These are phyloP conservation scores for Hypomontagnella monticulosa DNA, from an alignment of 495 filamentous ascomycete genomes.

Conservation along the genomic window DNA sequence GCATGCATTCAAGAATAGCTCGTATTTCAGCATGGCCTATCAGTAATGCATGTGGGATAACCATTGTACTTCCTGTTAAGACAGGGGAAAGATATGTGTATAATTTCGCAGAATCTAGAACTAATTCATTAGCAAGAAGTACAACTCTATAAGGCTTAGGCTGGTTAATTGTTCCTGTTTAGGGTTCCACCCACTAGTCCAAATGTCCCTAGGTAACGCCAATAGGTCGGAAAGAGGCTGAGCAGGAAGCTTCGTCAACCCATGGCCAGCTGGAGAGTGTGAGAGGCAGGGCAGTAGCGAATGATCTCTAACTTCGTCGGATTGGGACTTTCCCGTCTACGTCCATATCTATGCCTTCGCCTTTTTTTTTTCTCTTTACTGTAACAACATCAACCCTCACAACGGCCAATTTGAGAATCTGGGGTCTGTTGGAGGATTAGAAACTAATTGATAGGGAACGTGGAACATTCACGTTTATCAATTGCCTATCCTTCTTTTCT, in stretches of 20 bases:
- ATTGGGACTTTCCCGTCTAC: slow-evolving; percentile 18
- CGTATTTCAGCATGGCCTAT: slow-evolving; percentile 5
- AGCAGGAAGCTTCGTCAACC: slow-evolving; percentile 22
- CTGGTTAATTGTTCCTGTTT: slow-evolving; percentile 16
- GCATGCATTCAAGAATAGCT: background rate
- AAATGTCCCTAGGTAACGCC: too few species aligned
- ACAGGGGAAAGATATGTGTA: background rate
- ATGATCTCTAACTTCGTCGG: slow-evolving; percentile 14
- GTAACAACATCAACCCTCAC: slow-evolving; percentile 7
- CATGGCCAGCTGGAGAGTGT: slow-evolving; percentile 9
- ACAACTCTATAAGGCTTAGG: slow-evolving; percentile 36
- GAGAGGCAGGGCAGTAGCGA: slow-evolving; percentile 29
- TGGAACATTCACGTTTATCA: slow-evolving; percentile 32
- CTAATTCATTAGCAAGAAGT: slow-evolving; percentile 20
- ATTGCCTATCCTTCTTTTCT: slow-evolving; percentile 31
- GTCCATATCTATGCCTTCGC: background rate
- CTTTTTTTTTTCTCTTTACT: slow-evolving; percentile 7
- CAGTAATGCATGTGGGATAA: slow-evolving; percentile 1
- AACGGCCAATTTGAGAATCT: slow-evolving; percentile 1
- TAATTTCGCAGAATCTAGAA: background rate
- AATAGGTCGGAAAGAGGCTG: slow-evolving; percentile 32
- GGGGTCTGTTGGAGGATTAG: slow-evolving; percentile 2
- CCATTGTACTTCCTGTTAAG: slow-evolving; percentile 26
- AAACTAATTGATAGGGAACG: slow-evolving; percentile 14
- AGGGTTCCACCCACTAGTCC: slow-evolving; percentile 1